A percentile compares a stretch with the other conserved stretches of the same genome.
phyloP scores from a whole-genome alignment of 75 land plant genomes.

The Cupressus sempervirens region DNA sequence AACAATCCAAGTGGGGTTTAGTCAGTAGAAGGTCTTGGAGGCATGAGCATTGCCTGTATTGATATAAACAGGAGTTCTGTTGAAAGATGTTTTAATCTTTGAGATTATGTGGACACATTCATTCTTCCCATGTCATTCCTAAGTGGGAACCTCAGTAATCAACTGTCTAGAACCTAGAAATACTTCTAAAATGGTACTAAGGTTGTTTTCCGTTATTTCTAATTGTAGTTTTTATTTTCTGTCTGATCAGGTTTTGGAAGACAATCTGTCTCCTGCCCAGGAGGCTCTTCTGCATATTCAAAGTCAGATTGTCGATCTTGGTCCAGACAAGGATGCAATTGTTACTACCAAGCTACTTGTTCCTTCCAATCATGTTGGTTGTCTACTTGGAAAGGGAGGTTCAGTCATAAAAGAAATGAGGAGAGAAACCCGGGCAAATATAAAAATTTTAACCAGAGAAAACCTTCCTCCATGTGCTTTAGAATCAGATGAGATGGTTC shows the following conservation, averaged over 20 bases:
- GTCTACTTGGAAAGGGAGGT: conserved; percentile 60
- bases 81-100: neutral
- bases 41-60: neutral
- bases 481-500: conserved; percentile 65
- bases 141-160: neutral
- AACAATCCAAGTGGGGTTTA: neutral
- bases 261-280: conserved; percentile 89
- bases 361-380: conserved; percentile 63
- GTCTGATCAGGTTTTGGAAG: conserved; percentile 62
- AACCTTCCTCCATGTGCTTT: conserved; percentile 49
- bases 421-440: conserved; percentile 54
- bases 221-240: conserved; percentile 9
- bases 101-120: neutral
- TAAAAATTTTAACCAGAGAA: conserved; percentile 60
- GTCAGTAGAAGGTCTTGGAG: neutral
- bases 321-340: conserved; percentile 63
- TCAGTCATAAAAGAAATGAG: conserved; percentile 54
- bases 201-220: neutral
- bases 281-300: conserved; percentile 90
- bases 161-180: neutral
- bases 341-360: conserved; percentile 70
- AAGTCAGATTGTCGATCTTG: conserved; percentile 63
- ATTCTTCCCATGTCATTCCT: neutral
- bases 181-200: neutral
- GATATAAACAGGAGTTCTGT: neutral